Base-by-base conservation (phyloP, 192 early-diverging fungal species). In the Lobosporangium transversale region DNA sequence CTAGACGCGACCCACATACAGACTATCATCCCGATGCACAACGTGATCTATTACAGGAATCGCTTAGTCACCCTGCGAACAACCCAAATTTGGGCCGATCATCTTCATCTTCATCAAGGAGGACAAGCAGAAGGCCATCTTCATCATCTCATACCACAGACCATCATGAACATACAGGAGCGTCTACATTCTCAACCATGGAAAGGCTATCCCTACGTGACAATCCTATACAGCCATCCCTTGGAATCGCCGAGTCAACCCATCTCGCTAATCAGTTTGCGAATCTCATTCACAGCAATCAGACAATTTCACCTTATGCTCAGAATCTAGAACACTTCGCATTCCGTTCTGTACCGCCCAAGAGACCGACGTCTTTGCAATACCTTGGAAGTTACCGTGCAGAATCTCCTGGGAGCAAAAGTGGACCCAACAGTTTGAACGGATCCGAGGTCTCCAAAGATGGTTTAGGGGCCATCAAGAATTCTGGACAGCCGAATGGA, bases 251-350 rank as follows among this genome's bases (percentile, higher is more conserved):
- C 0, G 80, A 81, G 30, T 66, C 14, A 86, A 94, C 78, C 89
- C 94, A 70, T 83, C 89, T 93, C n/a, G 91, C 95, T 7, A 95
- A 94, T 3, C 92, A 95, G 66, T 82, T 98, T 33, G 94, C 94
- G 0, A 91, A 90, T 52, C 80, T 98, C 58, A 89, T 94, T 83
- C 85, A 81, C 45, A 85, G 90, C 73, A 91, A 96, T 63, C 94
- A 93, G 67, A 96, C 96, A 24, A 89, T 98, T 17, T 93, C 91
- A 14, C 93, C 95, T 2, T 90, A 89, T 51, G 93, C 94, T 1
- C 93, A 90, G 11, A 82, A 87, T 15, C 69, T 94, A 32, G 87
- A 90, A 57, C 94, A 98, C 79, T 88, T 89, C 24, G 90, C 94
- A 0, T 95, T 91, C 69, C 81, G 95, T 14, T 88, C 90, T 32